Conservation (phyloP, 352 stramenopile species). For the Phytophthora colocasiae region DNA sequence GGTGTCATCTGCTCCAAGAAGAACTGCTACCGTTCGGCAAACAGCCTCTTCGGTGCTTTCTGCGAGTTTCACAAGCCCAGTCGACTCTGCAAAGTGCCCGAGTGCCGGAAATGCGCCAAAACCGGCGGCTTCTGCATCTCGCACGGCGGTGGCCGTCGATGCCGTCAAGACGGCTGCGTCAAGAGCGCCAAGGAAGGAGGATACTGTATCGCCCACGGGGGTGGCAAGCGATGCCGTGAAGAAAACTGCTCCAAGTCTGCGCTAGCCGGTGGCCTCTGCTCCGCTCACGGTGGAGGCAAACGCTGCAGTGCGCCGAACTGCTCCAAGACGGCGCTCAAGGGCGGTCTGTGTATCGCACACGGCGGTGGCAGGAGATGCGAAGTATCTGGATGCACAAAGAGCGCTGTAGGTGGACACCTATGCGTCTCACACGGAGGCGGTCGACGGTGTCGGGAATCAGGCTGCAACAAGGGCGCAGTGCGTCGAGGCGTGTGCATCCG, state of each 20-base stretch:
- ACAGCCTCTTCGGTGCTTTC: constrained; percentile 59
- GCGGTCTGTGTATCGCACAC: constrained; percentile 69
- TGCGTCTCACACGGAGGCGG: constrained; percentile 75
- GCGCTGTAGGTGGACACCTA: constrained; percentile 62
- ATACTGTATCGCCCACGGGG: constrained; percentile 70
- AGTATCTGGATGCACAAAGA: constrained; percentile 56
- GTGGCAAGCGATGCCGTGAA: constrained; percentile 61
- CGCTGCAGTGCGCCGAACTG: constrained; percentile 56
- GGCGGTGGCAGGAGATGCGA: constrained; percentile 68
- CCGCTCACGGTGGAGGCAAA: constrained; percentile 71
- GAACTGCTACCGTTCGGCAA: constrained; percentile 64
- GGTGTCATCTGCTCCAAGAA: constrained; percentile 62
- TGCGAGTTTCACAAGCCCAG: constrained; percentile 76
- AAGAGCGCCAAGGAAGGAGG: constrained; percentile 81
- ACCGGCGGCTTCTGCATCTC: constrained; percentile 83
- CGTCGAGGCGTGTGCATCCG: constrained; percentile 80
- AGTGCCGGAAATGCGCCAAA: constrained; percentile 71
- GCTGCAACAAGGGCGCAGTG: constrained; percentile 76
- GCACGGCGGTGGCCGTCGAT: constrained; percentile 69
- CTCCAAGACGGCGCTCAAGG: constrained; percentile 74
- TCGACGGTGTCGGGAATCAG: constrained; percentile 58
- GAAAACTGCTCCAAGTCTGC: constrained; percentile 70
- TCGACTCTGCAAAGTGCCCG: constrained; percentile 67
- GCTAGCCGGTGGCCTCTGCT: constrained; percentile 70
- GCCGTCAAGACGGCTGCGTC: constrained; percentile 54